Evolutionary conservation across 164 flowering plant species (phyloP).

Genomic region (Macadamia tetraphylla): DNA sequence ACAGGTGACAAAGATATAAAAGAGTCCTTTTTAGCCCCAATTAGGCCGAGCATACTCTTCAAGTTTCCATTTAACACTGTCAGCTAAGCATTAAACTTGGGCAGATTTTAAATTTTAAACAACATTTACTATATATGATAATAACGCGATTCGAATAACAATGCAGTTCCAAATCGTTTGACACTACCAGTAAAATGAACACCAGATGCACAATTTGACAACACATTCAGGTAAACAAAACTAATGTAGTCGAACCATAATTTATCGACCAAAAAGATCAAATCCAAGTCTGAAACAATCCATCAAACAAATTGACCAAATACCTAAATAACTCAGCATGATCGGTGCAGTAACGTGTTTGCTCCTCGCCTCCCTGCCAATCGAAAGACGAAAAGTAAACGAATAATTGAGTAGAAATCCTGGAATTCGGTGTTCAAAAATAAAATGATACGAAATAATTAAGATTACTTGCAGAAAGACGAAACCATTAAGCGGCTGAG

Average conservation of each 20-base stretch:
- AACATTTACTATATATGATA: no score
- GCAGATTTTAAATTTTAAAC: no score
- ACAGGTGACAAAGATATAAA: no score
- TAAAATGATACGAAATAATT: background rate
- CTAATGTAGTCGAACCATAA: no score
- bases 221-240: background rate
- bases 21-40: no score
- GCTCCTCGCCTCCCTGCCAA: conserved; percentile 88
- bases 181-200: background rate
- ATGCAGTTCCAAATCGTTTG: background rate
- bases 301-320: background rate
- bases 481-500: conserved; percentile 69
- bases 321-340: conserved; percentile 80
- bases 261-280: background rate
- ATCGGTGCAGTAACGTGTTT: conserved; percentile 79
- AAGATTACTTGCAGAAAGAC: conserved; percentile 64
- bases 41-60: no score
- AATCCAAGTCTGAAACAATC: background rate
- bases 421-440: background rate
- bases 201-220: background rate
- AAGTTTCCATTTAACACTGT: no score
- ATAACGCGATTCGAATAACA: background rate
- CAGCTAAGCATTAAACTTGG: no score
- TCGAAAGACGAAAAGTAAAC: background rate
- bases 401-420: background rate